phyloP scores from a whole-genome alignment of 345 rosid genomes.

The Eucalyptus tenuipes region DNA sequence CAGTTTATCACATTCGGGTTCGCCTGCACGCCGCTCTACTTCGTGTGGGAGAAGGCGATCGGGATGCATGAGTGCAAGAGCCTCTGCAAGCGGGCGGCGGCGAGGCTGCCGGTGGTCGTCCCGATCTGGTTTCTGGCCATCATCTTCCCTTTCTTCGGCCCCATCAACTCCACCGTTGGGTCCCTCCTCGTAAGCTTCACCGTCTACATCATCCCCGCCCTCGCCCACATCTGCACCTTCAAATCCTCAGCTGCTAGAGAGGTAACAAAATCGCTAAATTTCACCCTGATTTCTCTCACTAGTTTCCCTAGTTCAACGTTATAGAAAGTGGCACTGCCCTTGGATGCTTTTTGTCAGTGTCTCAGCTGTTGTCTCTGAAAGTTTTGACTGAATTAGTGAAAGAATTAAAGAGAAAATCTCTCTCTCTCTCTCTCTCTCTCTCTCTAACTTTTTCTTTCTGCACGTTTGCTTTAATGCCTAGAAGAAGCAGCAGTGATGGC shows the following conservation, averaged over 20 bases:
- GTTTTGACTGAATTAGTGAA: neutral
- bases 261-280: constrained; percentile 8
- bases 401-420: neutral
- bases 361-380: neutral
- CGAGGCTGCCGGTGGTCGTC: constrained; percentile 83
- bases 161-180: constrained; percentile 94
- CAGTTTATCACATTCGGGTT: constrained; percentile 96
- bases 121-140: constrained; percentile 97
- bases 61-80: constrained; percentile 96
- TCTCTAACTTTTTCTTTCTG: neutral
- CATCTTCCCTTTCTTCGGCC: constrained; percentile 94
- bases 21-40: constrained; percentile 92
- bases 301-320: neutral
- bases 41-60: constrained; percentile 98
- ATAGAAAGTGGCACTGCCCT: neutral
- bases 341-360: neutral
- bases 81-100: constrained; percentile 89
- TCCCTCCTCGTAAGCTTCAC: constrained; percentile 98
- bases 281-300: neutral
- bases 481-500: neutral
- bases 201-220: constrained; percentile 94
- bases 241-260: constrained; percentile 78
- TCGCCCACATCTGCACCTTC: constrained; percentile 90
- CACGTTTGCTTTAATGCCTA: neutral
- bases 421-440: neutral